Conservation (phyloP, 768 basidiomycete species). For the Leccinum boreale region DNA sequence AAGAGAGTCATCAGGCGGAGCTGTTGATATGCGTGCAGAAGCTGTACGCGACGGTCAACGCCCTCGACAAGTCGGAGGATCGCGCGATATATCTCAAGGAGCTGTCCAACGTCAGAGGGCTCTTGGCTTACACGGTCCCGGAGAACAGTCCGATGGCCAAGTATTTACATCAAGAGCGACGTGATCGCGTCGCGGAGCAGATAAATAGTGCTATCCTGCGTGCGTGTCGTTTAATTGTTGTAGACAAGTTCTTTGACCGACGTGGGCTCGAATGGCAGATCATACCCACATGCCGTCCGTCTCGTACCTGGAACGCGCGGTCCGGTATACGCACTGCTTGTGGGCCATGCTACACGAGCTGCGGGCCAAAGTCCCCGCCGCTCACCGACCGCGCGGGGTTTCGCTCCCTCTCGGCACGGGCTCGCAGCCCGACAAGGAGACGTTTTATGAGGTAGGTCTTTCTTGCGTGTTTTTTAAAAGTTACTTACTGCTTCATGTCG, state of each 20-base stretch:
- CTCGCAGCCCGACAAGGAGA: slow-evolving; percentile 34
- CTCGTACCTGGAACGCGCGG: slow-evolving; percentile 59
- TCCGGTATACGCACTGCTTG: slow-evolving; percentile 62
- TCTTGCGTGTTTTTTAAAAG: not conserved
- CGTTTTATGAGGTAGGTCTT: slow-evolving; percentile 35
- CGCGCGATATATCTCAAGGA: slow-evolving; percentile 64
- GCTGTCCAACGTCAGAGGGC: slow-evolving; percentile 66
- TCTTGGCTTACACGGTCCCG: slow-evolving; percentile 82
- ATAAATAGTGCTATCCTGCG: slow-evolving; percentile 84
- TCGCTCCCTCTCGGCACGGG: slow-evolving; percentile 37
- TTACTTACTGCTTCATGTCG: not conserved
- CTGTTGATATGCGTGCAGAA: slow-evolving; percentile 62
- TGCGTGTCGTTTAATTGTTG: slow-evolving; percentile 36
- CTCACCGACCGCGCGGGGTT: slow-evolving; percentile 41
- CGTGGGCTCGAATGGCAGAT: slow-evolving; percentile 35
- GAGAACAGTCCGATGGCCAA: slow-evolving; percentile 71
- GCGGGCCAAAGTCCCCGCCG: slow-evolving; percentile 42
- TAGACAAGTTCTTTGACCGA: slow-evolving; percentile 3
- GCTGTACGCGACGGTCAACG: slow-evolving; percentile 59
- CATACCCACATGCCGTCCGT: slow-evolving; percentile 47
- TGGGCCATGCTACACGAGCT: slow-evolving; percentile 57
- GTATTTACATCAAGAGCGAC: slow-evolving; percentile 73
- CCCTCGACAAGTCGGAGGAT: slow-evolving; percentile 53
- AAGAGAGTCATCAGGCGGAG: slow-evolving; percentile 41
- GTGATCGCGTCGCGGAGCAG: slow-evolving; percentile 83